Conservation (phyloP, 1,284 basidiomycete genomes). For the Mycosarcoma mackinlayi region DNA sequence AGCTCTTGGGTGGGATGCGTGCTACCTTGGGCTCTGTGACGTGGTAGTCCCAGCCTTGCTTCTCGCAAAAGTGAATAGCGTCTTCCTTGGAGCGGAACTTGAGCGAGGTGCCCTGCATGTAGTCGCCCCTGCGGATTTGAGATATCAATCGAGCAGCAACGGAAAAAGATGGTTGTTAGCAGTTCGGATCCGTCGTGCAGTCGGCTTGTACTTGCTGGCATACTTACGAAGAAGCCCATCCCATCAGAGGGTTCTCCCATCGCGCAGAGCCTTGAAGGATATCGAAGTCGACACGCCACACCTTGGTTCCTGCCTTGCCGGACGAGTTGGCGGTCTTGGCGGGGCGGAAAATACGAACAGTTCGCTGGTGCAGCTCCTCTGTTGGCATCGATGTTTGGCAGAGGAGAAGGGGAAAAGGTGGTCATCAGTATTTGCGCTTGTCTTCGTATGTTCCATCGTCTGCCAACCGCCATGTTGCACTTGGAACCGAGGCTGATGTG, state of each 20-base stretch:
- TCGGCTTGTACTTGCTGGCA: not conserved
- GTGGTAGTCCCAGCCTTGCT: slow-evolving; percentile 69
- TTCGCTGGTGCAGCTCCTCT: slow-evolving; percentile 86
- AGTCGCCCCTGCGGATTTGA: slow-evolving; percentile 79
- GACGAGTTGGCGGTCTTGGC: slow-evolving; percentile 96
- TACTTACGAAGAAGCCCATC: slow-evolving; percentile 76
- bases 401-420: not conserved
- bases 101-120: slow-evolving; percentile 91
- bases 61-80: slow-evolving; percentile 83
- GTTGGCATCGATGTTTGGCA: slow-evolving; percentile 7
- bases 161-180: slow-evolving; percentile 2
- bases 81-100: slow-evolving; percentile 90
- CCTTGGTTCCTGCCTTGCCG: slow-evolving; percentile 82
- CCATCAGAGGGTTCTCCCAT: slow-evolving; percentile 99
- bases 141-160: not conserved
- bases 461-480: too few species aligned
- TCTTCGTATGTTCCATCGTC: too few species aligned
- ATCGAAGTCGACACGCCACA: slow-evolving; percentile 97
- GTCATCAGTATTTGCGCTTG: not conserved
- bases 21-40: slow-evolving; percentile 69
- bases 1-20: slow-evolving; percentile 77
- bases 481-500: too few species aligned
- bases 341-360: slow-evolving; percentile 92
- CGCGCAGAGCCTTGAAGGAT: slow-evolving; percentile 85
- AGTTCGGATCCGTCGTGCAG: too few species aligned